phyloP scores from a whole-genome alignment of 208 protist genomes.

The Novymonas esmeraldas region DNA sequence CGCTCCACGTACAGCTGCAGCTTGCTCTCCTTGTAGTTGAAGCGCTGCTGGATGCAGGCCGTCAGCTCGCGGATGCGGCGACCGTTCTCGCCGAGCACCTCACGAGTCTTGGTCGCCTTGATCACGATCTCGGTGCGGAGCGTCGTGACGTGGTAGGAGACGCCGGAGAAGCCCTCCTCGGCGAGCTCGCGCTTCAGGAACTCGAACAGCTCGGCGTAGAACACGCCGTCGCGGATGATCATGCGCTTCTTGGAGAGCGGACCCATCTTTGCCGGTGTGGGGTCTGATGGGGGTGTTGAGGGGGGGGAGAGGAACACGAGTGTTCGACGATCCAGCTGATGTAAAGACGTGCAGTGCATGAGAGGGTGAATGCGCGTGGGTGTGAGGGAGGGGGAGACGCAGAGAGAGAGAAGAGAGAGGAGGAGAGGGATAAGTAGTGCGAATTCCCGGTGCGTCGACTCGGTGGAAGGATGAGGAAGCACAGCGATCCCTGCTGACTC shows the following conservation, averaged over 20 bases:
- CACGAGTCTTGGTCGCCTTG: slow-evolving; percentile 96
- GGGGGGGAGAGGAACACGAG: neutral
- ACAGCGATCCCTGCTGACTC: no score
- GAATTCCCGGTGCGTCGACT: no score
- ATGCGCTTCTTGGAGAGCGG: slow-evolving; percentile 93
- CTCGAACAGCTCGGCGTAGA: slow-evolving; percentile 99
- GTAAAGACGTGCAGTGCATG: neutral
- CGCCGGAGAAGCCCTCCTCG: slow-evolving; percentile 97
- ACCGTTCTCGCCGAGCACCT: slow-evolving; percentile 97
- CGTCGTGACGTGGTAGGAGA: slow-evolving; percentile 97
- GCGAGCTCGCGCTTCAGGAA: slow-evolving; percentile 98
- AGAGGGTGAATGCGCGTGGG: neutral
- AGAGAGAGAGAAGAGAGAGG: neutral
- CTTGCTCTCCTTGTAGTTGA: slow-evolving; percentile 96
- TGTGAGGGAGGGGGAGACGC: neutral
- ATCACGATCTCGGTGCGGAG: slow-evolving; percentile 99
- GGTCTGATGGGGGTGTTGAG: no score
- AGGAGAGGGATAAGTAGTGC: neutral
- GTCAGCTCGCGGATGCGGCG: slow-evolving; percentile 99
- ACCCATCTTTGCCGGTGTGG: slow-evolving; percentile 71
- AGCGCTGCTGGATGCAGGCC: slow-evolving; percentile 98
- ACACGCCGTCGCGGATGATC: slow-evolving; percentile 99
- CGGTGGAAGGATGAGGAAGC: no score
- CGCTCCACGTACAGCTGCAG: slow-evolving; percentile 98
- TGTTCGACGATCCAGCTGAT: slow-evolving; percentile 25